A percentile compares a stretch with the other conserved stretches of the same genome.
phyloP scores from a whole-genome alignment of 2,329 filamentous ascomycete genomes.

The Cladophialophora yegresii region DNA sequence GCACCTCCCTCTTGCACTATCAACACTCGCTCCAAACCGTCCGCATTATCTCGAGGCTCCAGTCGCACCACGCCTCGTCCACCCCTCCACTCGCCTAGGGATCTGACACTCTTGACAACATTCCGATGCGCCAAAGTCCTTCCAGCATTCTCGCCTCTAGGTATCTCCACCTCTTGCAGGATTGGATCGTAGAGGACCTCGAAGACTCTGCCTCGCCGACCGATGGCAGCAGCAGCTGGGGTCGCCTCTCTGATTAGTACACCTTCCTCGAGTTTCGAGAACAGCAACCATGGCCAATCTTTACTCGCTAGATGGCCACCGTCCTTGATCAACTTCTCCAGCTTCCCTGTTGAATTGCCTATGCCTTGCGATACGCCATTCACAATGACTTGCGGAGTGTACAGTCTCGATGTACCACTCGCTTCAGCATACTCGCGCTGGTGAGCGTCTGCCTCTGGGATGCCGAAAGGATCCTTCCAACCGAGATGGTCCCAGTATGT shows the following conservation, averaged over 20 bases:
- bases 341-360: conserved; percentile 10
- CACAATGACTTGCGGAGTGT: conserved; percentile 26
- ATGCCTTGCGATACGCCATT: conserved; percentile 23
- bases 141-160: conserved; percentile 14
- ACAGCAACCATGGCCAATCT: conserved; percentile 18
- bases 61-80: conserved; percentile 4
- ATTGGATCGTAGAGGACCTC: conserved; percentile 16
- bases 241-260: conserved; percentile 14
- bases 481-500: conserved; percentile 28
- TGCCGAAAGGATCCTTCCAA: conserved; percentile 22
- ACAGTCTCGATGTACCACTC: conserved; percentile 8
- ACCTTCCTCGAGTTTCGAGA: conserved; percentile 15
- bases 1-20: conserved; percentile 13
- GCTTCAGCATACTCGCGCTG: conserved; percentile 21
- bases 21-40: conserved; percentile 11
- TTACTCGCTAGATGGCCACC: conserved; percentile 8
- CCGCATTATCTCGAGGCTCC: background rate
- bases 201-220: conserved; percentile 7
- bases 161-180: conserved; percentile 8
- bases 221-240: conserved; percentile 4
- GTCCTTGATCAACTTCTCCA: conserved; percentile 20
- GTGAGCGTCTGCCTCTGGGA: conserved; percentile 12
- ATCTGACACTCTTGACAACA: conserved; percentile 16
- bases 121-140: conserved; percentile 14
- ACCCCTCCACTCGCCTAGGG: conserved; percentile 10